A percentile compares a stretch with the other conserved stretches of the same genome.
These are phyloP conservation scores for Candolleomyces efflorescens DNA, from an alignment of 768 basidiomycete genomes.

Conservation along the genomic window DNA sequence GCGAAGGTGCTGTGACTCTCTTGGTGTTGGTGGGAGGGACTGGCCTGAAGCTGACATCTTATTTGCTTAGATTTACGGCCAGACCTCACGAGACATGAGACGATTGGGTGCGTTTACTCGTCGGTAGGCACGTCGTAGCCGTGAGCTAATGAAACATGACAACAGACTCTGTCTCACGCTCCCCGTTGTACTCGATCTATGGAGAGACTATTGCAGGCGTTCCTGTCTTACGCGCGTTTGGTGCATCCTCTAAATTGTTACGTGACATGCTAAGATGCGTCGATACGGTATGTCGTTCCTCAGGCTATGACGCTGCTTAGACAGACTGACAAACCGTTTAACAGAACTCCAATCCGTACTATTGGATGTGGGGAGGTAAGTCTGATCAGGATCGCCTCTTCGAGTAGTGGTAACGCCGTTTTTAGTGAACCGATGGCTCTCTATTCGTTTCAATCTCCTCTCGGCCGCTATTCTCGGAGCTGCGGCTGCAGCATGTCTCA, in stretches of 20 bases:
- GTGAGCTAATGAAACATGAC: conserved; percentile 3
- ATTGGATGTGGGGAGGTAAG: conserved; percentile 89
- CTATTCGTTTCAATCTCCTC: conserved; percentile 80
- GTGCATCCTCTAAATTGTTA: conserved; percentile 82
- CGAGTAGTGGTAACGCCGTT: neutral
- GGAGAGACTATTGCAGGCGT: conserved; percentile 42
- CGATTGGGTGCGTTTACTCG: conserved; percentile 50
- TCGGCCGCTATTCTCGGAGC: conserved; percentile 70
- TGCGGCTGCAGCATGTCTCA: conserved; percentile 62
- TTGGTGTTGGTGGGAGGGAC: neutral
- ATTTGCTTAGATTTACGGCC: conserved; percentile 36
- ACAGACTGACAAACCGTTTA: neutral
- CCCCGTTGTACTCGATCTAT: conserved; percentile 41
- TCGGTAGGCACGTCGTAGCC: neutral
- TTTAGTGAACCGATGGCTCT: conserved; percentile 86
- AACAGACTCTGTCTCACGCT: conserved; percentile 44
- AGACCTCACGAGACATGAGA: conserved; percentile 85
- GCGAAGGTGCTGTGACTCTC: conserved; percentile 27
- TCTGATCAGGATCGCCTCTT: neutral
- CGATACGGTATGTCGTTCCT: conserved; percentile 56
- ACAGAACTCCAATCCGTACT: conserved; percentile 65
- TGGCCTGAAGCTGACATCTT: conserved; percentile 5
- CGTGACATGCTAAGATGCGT: conserved; percentile 80
- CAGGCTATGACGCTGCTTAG: conserved; percentile 1
- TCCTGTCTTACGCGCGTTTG: conserved; percentile 71